phyloP scores from a whole-genome alignment of 352 stramenopile species.

The Globisporangium splendens region DNA sequence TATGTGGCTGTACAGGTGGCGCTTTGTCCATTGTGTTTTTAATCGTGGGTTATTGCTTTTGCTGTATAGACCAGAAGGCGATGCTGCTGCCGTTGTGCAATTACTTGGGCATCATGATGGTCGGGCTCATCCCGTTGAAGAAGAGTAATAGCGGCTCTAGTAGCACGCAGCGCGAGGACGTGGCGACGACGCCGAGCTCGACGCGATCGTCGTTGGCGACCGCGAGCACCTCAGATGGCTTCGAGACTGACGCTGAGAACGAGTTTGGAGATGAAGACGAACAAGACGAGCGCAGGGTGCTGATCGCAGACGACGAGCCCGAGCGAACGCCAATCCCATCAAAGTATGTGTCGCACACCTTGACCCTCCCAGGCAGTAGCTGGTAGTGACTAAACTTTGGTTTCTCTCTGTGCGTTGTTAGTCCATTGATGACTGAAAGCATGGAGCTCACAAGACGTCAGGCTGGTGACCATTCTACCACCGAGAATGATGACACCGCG shows the following conservation, averaged over 20 bases:
- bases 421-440: conserved; percentile 12
- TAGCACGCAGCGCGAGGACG: background rate
- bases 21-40: background rate
- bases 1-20: background rate
- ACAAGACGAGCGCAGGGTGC: conserved; percentile 7
- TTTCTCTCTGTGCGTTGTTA: background rate
- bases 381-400: too few relatives aligned
- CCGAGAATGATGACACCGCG: too few relatives aligned
- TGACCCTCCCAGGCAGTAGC: background rate
- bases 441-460: conserved; percentile 58
- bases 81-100: conserved; percentile 87
- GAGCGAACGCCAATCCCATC: conserved; percentile 2
- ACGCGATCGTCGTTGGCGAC: background rate
- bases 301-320: background rate
- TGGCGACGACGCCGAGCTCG: background rate
- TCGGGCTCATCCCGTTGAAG: conserved; percentile 50
- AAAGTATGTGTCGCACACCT: background rate
- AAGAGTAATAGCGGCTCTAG: conserved; percentile 1
- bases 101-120: conserved; percentile 86
- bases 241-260: conserved; percentile 9
- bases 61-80: conserved; percentile 59
- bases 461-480: background rate
- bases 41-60: background rate
- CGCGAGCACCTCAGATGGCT: conserved; percentile 1
- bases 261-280: conserved; percentile 4